These are phyloP conservation scores for Herpetomonas samuelpessoai DNA, from an alignment of 208 protist genomes.

Conservation along the genomic window DNA sequence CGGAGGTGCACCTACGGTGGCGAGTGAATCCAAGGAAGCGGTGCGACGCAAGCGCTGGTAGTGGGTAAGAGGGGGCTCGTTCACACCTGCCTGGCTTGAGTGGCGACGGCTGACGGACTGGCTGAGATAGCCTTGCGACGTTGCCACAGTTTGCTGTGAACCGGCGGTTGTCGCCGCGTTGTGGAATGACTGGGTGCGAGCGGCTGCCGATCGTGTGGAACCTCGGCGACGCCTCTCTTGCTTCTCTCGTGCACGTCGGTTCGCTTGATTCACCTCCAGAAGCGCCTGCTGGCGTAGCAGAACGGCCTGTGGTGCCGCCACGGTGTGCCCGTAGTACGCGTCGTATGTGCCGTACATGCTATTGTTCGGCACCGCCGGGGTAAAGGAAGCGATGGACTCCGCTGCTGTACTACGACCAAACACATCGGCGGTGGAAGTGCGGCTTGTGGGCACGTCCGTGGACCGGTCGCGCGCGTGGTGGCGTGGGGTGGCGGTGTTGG, in stretches of 20 bases:
- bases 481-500: too few relatives aligned
- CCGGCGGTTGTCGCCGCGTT: neutral
- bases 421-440: too few relatives aligned
- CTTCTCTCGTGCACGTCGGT: constrained; percentile 7
- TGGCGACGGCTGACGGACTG: neutral
- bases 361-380: constrained; percentile 24
- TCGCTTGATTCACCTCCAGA: constrained; percentile 19
- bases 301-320: constrained; percentile 29
- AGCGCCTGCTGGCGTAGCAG: constrained; percentile 34
- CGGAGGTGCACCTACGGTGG: too few relatives aligned
- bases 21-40: neutral
- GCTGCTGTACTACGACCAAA: too few relatives aligned
- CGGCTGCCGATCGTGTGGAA: too few relatives aligned
- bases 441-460: constrained; percentile 1
- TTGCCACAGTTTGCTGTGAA: too few relatives aligned
- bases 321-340: constrained; percentile 38
- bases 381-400: too few relatives aligned
- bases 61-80: neutral
- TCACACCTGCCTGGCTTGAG: neutral
- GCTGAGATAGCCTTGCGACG: too few relatives aligned
- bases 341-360: constrained; percentile 57
- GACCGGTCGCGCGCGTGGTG: neutral
- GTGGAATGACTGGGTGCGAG: too few relatives aligned
- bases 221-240: neutral
- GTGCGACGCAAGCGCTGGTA: neutral